These are phyloP conservation scores for Candida vartiovaarae DNA, from an alignment of 805 yeast genomes.

Conservation along the genomic window DNA sequence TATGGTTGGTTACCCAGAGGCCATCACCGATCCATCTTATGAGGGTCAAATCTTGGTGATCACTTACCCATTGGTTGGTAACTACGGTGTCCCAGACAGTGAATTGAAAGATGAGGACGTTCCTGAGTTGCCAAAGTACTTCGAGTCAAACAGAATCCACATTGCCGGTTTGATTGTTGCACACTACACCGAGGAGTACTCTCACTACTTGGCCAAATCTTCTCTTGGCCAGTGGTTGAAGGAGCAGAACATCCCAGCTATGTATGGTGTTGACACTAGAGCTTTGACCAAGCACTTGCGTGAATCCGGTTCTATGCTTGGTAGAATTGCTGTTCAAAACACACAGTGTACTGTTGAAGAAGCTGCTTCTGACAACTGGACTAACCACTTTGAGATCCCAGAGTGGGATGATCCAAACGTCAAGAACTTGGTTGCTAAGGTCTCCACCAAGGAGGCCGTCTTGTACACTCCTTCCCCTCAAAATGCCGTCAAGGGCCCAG, in stretches of 20 bases:
- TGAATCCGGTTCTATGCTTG: constrained; percentile 87
- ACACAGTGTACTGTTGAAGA: constrained; percentile 26
- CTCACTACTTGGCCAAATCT: constrained; percentile 88
- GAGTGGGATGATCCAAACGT: constrained; percentile 93
- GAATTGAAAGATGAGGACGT: constrained; percentile 65
- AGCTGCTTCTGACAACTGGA: constrained; percentile 45
- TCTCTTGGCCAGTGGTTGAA: constrained; percentile 92
- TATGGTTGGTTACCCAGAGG: constrained; percentile 99
- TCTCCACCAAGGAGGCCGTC: constrained; percentile 71
- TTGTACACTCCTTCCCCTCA: constrained; percentile 64
- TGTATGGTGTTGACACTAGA: constrained; percentile 97
- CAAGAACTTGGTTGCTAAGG: constrained; percentile 86
- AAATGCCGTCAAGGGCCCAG: constrained; percentile 47
- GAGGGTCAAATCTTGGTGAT: constrained; percentile 96
- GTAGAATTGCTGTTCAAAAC: constrained; percentile 70
- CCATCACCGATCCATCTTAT: constrained; percentile 96
- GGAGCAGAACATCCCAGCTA: constrained; percentile 87
- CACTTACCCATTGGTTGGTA: constrained; percentile 95
- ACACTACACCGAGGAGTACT: constrained; percentile 92
- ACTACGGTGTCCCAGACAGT: constrained; percentile 98
- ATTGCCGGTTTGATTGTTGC: constrained; percentile 96
- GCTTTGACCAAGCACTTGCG: constrained; percentile 89
- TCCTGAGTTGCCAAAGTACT: constrained; percentile 77
- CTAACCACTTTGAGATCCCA: constrained; percentile 57
- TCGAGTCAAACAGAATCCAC: constrained; percentile 89